These are phyloP conservation scores for Aspergillus quadricinctus DNA, from an alignment of 2,329 filamentous ascomycete species.

Conservation along the genomic window DNA sequence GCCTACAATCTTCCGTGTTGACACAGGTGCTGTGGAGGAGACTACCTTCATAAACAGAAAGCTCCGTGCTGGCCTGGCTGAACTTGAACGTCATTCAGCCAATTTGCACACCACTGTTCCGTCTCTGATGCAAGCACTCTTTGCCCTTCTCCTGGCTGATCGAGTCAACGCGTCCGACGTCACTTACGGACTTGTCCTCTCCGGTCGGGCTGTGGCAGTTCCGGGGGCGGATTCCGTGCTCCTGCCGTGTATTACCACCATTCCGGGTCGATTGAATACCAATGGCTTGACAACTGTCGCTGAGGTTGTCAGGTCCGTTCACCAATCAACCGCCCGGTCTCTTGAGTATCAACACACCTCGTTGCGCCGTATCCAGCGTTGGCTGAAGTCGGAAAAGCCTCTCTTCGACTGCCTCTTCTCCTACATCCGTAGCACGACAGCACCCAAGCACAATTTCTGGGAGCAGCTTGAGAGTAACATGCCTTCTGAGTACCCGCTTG, in stretches of 20 bases:
- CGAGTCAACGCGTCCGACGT: slow-evolving; percentile 23
- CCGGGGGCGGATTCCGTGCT: slow-evolving; percentile 29
- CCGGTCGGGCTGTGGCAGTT: slow-evolving; percentile 29
- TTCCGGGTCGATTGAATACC: slow-evolving; percentile 31
- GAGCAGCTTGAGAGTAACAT: slow-evolving; percentile 30
- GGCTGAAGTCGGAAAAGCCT: slow-evolving; percentile 27
- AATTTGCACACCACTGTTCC: slow-evolving; percentile 27
- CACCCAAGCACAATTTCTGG: slow-evolving; percentile 20
- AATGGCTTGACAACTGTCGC: slow-evolving; percentile 14
- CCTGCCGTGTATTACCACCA: slow-evolving; percentile 35
- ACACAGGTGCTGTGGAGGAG: slow-evolving; percentile 5
- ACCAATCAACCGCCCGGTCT: slow-evolving; percentile 21
- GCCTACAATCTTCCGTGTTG: slow-evolving; percentile 16
- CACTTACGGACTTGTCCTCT: slow-evolving; percentile 31
- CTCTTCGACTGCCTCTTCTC: slow-evolving; percentile 36
- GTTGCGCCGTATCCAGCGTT: slow-evolving; percentile 32
- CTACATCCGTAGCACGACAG: slow-evolving; percentile 19
- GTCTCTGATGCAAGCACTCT: slow-evolving; percentile 29
- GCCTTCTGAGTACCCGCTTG: slow-evolving; percentile 33
- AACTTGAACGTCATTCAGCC: slow-evolving; percentile 23
- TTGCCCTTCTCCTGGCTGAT: slow-evolving; percentile 32
- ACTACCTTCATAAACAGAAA: slow-evolving; percentile 8
- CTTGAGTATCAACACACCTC: slow-evolving; percentile 35
- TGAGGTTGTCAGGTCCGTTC: slow-evolving; percentile 20
- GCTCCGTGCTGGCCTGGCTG: slow-evolving; percentile 18